Evolutionary conservation across 768 basidiomycete species (phyloP), one percentile per base, ranked within the genome.

Genomic region (Gymnopilus junonius): DNA sequence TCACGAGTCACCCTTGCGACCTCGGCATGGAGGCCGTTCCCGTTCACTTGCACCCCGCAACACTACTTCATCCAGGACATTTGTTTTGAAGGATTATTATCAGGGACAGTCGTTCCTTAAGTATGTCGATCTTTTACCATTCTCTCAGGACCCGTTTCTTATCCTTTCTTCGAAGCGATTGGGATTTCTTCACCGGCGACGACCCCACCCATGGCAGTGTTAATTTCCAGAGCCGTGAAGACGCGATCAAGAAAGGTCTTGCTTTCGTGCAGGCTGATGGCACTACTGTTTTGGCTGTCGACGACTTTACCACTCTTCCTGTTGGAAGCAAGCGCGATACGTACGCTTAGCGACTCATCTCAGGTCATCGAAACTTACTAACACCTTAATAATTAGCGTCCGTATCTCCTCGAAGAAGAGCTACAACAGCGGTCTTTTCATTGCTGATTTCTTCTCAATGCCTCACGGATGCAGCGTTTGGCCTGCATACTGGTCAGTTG

Each of bases 201-300:
- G 92, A 94, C 74, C 92, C 92, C 3, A 93, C 92, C 0, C 75
- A 85, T 65, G 92, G 92, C 17, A 75, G 75, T 25, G 93, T 94
- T 53, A 81, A 85, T 60, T 94, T 86, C 71, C 77, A 85, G 63
- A 75, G 68, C 32, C 71, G 77, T 68, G 69, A 74, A 2, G 74
- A 85, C 23, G 90, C 91, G 1, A 75, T 75, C 57, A 66, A 73
- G 10, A 78, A 84, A 37, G 82, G 82, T 1, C 83, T 94, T 37
- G 86, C 89, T 2, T 89, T 82, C 68, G 84, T 92, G 27, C 83
- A 90, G 63, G 71, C 73, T 20, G 84, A 87, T 67, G 83, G 83
- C 27, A 82, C 85, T 27, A 83, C 83, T 0, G 77, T 89, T 39
- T 74, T 93, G 50, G 85, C 85, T 32, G 89, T 92, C 12, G 91